These are phyloP conservation scores for Infundibulicybe gibba DNA, from an alignment of 768 basidiomycete species.

Conservation along the genomic window DNA sequence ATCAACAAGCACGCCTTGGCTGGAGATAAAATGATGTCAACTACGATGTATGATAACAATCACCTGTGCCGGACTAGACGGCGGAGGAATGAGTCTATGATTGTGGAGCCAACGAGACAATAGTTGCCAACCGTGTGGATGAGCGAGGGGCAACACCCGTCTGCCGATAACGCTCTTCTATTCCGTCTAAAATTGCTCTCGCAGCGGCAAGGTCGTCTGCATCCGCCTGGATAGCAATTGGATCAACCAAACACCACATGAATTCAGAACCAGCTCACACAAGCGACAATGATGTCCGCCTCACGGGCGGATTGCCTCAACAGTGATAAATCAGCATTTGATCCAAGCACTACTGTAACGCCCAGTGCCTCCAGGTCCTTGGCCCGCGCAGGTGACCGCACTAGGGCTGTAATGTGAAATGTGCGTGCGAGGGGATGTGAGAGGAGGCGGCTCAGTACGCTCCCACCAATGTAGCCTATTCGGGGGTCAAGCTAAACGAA, in stretches of 20 bases:
- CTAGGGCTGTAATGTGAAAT: slow-evolving; percentile 42
- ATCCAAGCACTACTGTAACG: slow-evolving; percentile 35
- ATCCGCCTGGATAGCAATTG: slow-evolving; percentile 24
- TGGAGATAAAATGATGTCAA: slow-evolving; percentile 43
- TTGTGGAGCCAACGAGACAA: neutral
- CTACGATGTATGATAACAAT: slow-evolving; percentile 30
- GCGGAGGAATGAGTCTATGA: slow-evolving; percentile 1
- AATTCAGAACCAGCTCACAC: slow-evolving; percentile 20
- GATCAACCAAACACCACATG: neutral
- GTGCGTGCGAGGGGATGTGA: slow-evolving; percentile 34
- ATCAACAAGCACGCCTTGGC: slow-evolving; percentile 26
- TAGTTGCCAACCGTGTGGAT: slow-evolving; percentile 38
- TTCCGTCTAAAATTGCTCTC: slow-evolving; percentile 33
- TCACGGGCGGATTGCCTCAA: slow-evolving; percentile 35
- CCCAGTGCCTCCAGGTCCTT: slow-evolving; percentile 27
- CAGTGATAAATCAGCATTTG: slow-evolving; percentile 31
- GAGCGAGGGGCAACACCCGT: slow-evolving; percentile 29
- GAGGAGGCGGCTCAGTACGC: slow-evolving; percentile 44
- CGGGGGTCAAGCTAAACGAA: neutral
- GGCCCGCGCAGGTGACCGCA: slow-evolving; percentile 38
- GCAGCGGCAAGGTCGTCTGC: slow-evolving; percentile 34
- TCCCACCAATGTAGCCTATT: slow-evolving; percentile 55
- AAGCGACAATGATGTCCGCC: slow-evolving; percentile 43
- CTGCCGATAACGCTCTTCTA: slow-evolving; percentile 27
- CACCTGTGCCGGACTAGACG: slow-evolving; percentile 30